Base-by-base conservation (phyloP, 2,329 filamentous ascomycete genomes). In the Sporothrix brasiliensis region DNA sequence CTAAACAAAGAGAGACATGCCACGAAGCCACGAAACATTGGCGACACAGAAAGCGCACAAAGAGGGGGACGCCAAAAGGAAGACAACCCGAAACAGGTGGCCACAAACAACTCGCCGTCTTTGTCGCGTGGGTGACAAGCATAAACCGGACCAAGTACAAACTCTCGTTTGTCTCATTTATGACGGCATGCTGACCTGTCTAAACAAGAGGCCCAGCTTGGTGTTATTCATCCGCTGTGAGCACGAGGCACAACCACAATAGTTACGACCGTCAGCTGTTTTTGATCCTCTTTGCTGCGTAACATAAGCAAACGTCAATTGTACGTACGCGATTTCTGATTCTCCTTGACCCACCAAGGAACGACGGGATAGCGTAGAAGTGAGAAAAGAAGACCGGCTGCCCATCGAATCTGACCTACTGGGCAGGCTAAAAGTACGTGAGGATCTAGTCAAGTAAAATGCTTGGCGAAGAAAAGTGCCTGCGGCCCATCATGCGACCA, bases 401-500 rank as follows among this genome's bases (percentile, higher is more conserved):
- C 41, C 14, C 24, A n/a, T 10, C 24, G 24, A 27, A 16, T 21
- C 24, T 50, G 47, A 50, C 63, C 47, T 66, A 19, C 39, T 47
- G 27, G 47, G 41, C 47, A 27, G 50, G 66, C 69, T 68, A 66
- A 41, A 30, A 44, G 39, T n/a, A 24, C 34, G 66, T 54, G 7
- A 30, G 52, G 67, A 16, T 41, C 19, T n/a, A 58, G 24, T 3
- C 14, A n/a, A 3, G 21, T 30, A 39, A n/a, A 13, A 30, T 24
- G 49, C 63, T 72, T 72, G 68, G 70, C 67, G 30, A 47, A 44
- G 34, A 67, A 67, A 72, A 61, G 14, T 68, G 13, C 19, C 67
- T 72, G 72, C 72, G 72, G 71, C 72, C 72, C 67, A 67, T 67
- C 52, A 66, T 72, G 71, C 71, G 69, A 44, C 72, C 72, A 52